Percentiles rank a stretch among this genome's conserved stretches.
phyloP scores from a whole-genome alignment of 805 yeast species.

The Candida yuanshanica region DNA sequence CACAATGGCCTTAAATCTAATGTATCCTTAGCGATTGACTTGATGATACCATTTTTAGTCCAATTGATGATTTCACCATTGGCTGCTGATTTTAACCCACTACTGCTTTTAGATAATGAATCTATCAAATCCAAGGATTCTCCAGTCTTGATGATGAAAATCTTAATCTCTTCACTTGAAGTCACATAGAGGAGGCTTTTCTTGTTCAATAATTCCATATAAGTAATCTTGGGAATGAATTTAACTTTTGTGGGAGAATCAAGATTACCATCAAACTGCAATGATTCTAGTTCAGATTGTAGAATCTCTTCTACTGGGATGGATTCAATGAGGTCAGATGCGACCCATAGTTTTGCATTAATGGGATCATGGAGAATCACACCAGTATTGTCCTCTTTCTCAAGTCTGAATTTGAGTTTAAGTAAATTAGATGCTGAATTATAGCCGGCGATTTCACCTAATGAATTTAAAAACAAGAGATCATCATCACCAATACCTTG shows the following conservation, averaged over 20 bases:
- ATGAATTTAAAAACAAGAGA: conserved; percentile 20
- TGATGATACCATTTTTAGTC: conserved; percentile 38
- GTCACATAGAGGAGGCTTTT: conserved; percentile 29
- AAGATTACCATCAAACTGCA: conserved; percentile 25
- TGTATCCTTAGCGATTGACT: conserved; percentile 21
- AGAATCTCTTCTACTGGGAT: conserved; percentile 21
- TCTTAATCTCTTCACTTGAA: conserved; percentile 31
- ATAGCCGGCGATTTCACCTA: conserved; percentile 22
- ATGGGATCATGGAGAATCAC: conserved; percentile 15
- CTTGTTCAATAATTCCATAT: conserved; percentile 22
- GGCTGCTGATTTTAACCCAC: conserved; percentile 33
- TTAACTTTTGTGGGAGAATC: conserved; percentile 26
- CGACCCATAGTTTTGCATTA: conserved; percentile 27
- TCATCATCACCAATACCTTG: conserved; percentile 18
- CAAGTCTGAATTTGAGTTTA: conserved; percentile 10
- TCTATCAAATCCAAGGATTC: conserved; percentile 24
- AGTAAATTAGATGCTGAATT: conserved; percentile 12
- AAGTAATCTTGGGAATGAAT: conserved; percentile 15
- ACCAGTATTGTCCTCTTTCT: conserved; percentile 9
- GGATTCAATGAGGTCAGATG: conserved; percentile 10
- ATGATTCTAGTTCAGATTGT: conserved; percentile 19
- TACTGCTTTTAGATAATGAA: conserved; percentile 32
- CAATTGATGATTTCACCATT: conserved; percentile 31
- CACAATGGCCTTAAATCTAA: conserved; percentile 9
- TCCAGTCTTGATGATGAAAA: conserved; percentile 19